Base-by-base conservation (phyloP, 805 yeast species). In the Metschnikowia gelsemii region DNA sequence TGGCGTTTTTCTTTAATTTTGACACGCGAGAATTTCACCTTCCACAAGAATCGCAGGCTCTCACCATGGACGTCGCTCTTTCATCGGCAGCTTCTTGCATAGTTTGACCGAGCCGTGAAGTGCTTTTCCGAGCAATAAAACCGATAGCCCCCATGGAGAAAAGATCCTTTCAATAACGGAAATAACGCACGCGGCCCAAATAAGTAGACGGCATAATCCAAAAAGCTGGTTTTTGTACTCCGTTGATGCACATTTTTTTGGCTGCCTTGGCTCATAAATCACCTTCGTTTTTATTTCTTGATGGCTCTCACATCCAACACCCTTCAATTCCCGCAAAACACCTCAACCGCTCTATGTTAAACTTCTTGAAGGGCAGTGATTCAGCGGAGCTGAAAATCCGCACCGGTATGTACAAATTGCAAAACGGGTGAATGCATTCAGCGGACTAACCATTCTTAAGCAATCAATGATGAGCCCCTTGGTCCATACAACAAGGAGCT, bases 401-500 rank as follows among this genome's bases (percentile, higher is more conserved):
- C n/a, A 42, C 44, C 9, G 51, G 53, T 49, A 47, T 17, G 52
- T 46, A n/a, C 4, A n/a, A n/a, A n/a, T n/a, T n/a, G n/a, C n/a
- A n/a, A n/a, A n/a, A n/a, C n/a, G n/a, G n/a, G 14, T 19, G 4
- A 16, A 8, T 7, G 23, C 14, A 34, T 24, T 21, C n/a, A 5
- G 6, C 8, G 11, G 18, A 16, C 42, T 39, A 32, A 40, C 38
- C 13, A 7, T 11, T 6, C 32, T n/a, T 2, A 37, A 56, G 79
- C 82, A 7, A 79, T 83, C 18, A 74, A 71, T 48, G 69, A 68
- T 43, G 82, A 78, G 43, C 64, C 71, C 1, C 63, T 70, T 51
- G 81, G 84, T 1, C 83, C 83, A 0, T 75, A 76, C 6, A 75
- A 79, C n/a, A 63, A 72, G 5, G 75, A 79, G 44, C 62, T 80